Evolutionary conservation across 2,329 filamentous ascomycete genomes (phyloP), one percentile per base, ranked within the genome.

Genomic region (Penicillium oxalicum): DNA sequence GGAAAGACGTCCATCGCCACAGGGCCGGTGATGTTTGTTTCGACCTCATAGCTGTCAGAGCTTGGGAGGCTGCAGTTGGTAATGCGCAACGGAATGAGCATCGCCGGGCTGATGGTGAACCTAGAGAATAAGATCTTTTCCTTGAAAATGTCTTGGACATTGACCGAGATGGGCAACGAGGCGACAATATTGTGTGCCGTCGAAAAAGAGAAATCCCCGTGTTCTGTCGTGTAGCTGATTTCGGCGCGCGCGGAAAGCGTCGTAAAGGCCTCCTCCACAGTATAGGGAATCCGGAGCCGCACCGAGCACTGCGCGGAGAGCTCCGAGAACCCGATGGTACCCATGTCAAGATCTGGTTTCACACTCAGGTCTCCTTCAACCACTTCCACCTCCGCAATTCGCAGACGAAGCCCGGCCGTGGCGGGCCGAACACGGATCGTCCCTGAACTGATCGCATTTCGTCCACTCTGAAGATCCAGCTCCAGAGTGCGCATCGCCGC

Each of bases 131-230:
- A 76, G 0, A 82, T 78, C 6, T 83, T 74, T 54, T 88, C 82
- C 64, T 95, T 95, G 74, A 97, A 97, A 27, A 94, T 82, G 59
- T 98, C 93, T 61, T 97, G 91, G 5, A 98, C 93, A 56, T 97
- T 97, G 53, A 98, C 93, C 3, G 91, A 91, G 3, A 98, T 77
- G 0, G 89, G 88, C 4, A 98, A 75, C 1, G 86, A 79, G 1
- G 93, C 85, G 2, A 84, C 79, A 18, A 94, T 76, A 3, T 77
- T 80, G 18, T 80, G 78, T 6, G 77, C 76, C 12, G 78, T 80
- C 12, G 81, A 78, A 63, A 84, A 86, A 46, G 77, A 75, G 55
- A 88, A 87, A 6, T 73, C 75, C 2, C 84, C 86, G 2, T 80
- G 71, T 0, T 81, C 74, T 0, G 87, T 91, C 2, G 78, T 78